Evolutionary conservation across 208 protist species (phyloP).

Genomic region (Jaenimonas drosophilae): DNA sequence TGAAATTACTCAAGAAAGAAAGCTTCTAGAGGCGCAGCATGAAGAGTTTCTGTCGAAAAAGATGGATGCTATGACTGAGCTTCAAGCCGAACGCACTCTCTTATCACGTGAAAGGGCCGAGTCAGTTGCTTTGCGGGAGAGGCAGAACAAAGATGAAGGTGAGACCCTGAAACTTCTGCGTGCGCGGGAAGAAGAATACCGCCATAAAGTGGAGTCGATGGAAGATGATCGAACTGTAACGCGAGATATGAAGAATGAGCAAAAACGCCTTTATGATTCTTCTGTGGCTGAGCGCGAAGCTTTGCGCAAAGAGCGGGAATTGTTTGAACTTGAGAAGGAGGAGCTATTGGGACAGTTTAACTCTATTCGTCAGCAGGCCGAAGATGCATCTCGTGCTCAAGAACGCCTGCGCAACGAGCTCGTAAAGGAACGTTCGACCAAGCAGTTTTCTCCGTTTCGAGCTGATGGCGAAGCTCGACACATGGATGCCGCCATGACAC

Average conservation of each 20-base stretch:
- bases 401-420: constrained; percentile 43
- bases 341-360: constrained; percentile 64
- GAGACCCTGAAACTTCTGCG: constrained; percentile 59
- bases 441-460: not conserved
- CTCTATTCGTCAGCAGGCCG: constrained; percentile 46
- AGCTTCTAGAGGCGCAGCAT: constrained; percentile 73
- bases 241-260: constrained; percentile 42
- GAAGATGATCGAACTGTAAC: constrained; percentile 51
- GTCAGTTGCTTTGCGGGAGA: constrained; percentile 51
- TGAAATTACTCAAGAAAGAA: constrained; percentile 75
- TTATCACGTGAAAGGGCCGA: constrained; percentile 64
- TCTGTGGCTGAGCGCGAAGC: constrained; percentile 45
- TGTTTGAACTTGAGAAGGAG: constrained; percentile 74
- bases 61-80: constrained; percentile 54
- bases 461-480: not conserved
- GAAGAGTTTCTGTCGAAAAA: constrained; percentile 71
- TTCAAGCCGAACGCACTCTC: constrained; percentile 68
- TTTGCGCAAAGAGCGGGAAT: constrained; percentile 49
- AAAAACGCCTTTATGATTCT: constrained; percentile 36
- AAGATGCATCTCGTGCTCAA: constrained; percentile 44
- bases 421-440: constrained; percentile 18
- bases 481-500: constrained; percentile 1
- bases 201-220: constrained; percentile 42
- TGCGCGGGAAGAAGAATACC: constrained; percentile 65
- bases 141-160: constrained; percentile 70